Percentiles rank a stretch among this genome's conserved stretches.
Conservation (phyloP, 23 red algal genomes). For the Gracilaria caudata region DNA sequence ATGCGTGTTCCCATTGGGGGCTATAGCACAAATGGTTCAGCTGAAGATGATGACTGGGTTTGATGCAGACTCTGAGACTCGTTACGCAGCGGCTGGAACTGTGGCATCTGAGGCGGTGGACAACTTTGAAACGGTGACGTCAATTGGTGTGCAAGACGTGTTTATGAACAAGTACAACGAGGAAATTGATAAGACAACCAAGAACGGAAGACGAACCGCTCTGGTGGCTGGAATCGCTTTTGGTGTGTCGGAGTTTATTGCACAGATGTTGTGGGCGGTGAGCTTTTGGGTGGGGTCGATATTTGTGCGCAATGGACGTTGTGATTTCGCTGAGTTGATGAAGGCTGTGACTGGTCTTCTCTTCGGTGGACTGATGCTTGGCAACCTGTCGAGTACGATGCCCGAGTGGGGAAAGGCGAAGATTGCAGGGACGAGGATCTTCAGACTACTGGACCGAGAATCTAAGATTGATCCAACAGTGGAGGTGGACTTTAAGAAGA, state of each 20-base stretch:
- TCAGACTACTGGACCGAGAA: slow-evolving; percentile 83
- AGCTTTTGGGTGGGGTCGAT: slow-evolving; percentile 87
- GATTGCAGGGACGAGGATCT: slow-evolving; percentile 86
- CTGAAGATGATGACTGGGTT: slow-evolving; percentile 94
- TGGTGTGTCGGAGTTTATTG: slow-evolving; percentile 70
- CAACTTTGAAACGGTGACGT: slow-evolving; percentile 84
- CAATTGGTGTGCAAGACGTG: slow-evolving; percentile 77
- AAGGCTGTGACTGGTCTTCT: slow-evolving; percentile 79
- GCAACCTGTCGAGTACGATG: slow-evolving; percentile 73
- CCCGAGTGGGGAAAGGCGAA: slow-evolving; percentile 81
- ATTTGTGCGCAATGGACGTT: slow-evolving; percentile 57
- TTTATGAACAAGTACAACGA: slow-evolving; percentile 69
- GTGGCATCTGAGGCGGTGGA: slow-evolving; percentile 87
- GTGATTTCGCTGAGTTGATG: slow-evolving; percentile 64
- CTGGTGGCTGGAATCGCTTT: slow-evolving; percentile 75
- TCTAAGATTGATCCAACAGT: slow-evolving; percentile 74
- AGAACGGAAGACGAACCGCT: slow-evolving; percentile 53
- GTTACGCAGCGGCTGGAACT: slow-evolving; percentile 65
- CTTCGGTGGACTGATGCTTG: slow-evolving; percentile 89
- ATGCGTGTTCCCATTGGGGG: slow-evolving; percentile 77
- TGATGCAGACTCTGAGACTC: slow-evolving; percentile 64
- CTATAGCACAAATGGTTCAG: slow-evolving; percentile 69
- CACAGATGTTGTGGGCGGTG: slow-evolving; percentile 80
- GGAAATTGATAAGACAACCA: slow-evolving; percentile 54
- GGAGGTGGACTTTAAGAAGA: slow-evolving; percentile 26